Base-by-base conservation (phyloP, 2,329 filamentous ascomycete genomes). In the Leptographium procerum region DNA sequence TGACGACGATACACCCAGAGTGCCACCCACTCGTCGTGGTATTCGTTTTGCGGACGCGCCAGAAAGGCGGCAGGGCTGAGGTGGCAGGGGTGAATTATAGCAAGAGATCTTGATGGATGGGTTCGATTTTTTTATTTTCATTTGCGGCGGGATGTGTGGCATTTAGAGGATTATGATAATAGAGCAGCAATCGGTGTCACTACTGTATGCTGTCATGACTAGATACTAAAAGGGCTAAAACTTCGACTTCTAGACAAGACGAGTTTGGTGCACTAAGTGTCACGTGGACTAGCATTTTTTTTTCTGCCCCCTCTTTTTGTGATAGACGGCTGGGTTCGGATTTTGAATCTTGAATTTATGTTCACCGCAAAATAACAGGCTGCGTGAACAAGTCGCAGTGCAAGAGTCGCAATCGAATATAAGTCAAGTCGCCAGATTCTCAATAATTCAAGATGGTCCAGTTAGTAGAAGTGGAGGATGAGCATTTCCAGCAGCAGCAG, bases 401-500 rank as follows among this genome's bases (percentile, higher is more conserved):
- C 29, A n/a, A 36, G n/a, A 31, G n/a, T 11, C 26, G 11, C n/a
- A 45, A 50, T 10, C 11, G 16, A 22, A 50, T 2, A 11, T 11
- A 50, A 29, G 9, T n/a, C 24, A 4, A 24, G 19, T 3, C 13
- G 11, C 2, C 28, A 24, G 11, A 52, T 14, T 16, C 52, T 10
- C 22, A 43, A 31, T 6, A 3, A 24, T 43, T 31, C 57, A 63
- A 43, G 13, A 96, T 97, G 92, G 92, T 97, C 74, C 90, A 92
- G 76, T 89, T 97, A 71, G 89, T 90, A 71, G 92, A 97, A 80
- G 92, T 97, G 70, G 87, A 95, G 71, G 92, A 97, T 72, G 91
- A 96, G 81, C 89, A 95, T 75, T 95, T 96, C 79, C 80, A 87
- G 75, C 78, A 83, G 72, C 77, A 80, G 65, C 85, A 87, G 68